phyloP scores from a whole-genome alignment of 805 yeast genomes.

The Scheffersomyces amazonensis region DNA sequence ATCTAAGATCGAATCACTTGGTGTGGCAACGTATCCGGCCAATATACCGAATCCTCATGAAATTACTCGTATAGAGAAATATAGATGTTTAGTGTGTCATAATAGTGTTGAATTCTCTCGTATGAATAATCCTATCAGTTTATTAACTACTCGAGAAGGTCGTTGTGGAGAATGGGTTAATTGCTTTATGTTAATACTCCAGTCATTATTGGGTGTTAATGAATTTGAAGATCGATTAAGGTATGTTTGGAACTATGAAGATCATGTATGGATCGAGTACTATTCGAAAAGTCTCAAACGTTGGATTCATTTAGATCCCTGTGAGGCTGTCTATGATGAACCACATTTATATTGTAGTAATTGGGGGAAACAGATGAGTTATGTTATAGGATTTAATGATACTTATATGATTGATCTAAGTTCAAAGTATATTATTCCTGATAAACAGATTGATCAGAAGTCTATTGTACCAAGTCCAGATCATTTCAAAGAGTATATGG shows the following conservation, averaged over 20 bases:
- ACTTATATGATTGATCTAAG: slow-evolving; percentile 70
- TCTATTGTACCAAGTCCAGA: slow-evolving; percentile 1
- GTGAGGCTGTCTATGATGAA: slow-evolving; percentile 83
- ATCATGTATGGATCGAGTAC: slow-evolving; percentile 96
- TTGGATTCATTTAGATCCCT: slow-evolving; percentile 89
- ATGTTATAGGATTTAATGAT: slow-evolving; percentile 66
- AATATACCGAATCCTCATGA: slow-evolving; percentile 26
- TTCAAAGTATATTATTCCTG: slow-evolving; percentile 54
- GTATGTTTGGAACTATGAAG: slow-evolving; percentile 86
- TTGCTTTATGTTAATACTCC: slow-evolving; percentile 67
- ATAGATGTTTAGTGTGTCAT: slow-evolving; percentile 55
- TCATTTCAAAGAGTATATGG: slow-evolving; percentile 9
- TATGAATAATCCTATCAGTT: slow-evolving; percentile 61
- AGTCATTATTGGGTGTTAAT: slow-evolving; percentile 52
- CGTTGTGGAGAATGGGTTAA: slow-evolving; percentile 97
- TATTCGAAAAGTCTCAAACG: slow-evolving; percentile 56
- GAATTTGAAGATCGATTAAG: slow-evolving; percentile 37
- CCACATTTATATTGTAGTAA: slow-evolving; percentile 76
- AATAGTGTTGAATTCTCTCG: slow-evolving; percentile 63
- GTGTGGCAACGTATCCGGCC: slow-evolving; percentile 37
- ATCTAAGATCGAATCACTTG: slow-evolving; percentile 32
- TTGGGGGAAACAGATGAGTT: slow-evolving; percentile 95
- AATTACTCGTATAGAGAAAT: slow-evolving; percentile 63
- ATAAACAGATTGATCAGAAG: slow-evolving; percentile 16
- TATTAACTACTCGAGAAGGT: slow-evolving; percentile 65